Evolutionary conservation across 1,139 yeast species (phyloP).

Genomic region (Debaryomyces subglobosus): DNA sequence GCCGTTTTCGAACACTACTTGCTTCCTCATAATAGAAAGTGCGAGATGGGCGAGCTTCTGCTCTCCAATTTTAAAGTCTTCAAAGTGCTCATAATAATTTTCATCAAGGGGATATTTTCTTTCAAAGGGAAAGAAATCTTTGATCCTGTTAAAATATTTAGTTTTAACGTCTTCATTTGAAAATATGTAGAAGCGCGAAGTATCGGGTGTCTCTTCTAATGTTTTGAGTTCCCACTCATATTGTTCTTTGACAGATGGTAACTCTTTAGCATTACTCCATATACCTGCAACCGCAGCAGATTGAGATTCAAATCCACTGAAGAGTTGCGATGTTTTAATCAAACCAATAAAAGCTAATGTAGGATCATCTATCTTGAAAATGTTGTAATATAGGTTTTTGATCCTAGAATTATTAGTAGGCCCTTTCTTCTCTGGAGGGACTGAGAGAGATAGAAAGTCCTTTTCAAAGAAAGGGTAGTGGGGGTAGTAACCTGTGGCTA

Average conservation of each 20-base stretch:
- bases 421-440: constrained; percentile 18
- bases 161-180: constrained; percentile 23
- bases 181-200: constrained; percentile 28
- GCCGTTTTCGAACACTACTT: not conserved
- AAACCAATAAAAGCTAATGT: constrained; percentile 43
- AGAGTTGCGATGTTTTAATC: constrained; percentile 18
- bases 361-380: constrained; percentile 40
- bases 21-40: not conserved
- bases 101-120: constrained; percentile 28
- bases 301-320: constrained; percentile 40
- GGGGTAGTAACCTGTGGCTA: constrained; percentile 49
- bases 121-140: constrained; percentile 25
- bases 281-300: constrained; percentile 39
- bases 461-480: constrained; percentile 41
- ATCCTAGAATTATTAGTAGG: constrained; percentile 23
- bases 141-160: constrained; percentile 25
- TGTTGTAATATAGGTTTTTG: constrained; percentile 37
- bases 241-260: constrained; percentile 35
- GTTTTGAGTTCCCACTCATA: constrained; percentile 32
- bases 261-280: constrained; percentile 30
- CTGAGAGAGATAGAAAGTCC: constrained; percentile 17
- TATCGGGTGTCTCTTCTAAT: constrained; percentile 27
- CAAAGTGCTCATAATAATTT: constrained; percentile 20
- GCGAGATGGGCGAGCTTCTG: constrained; percentile 1
- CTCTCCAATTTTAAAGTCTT: constrained; percentile 7